These are phyloP conservation scores for Phytophthora pistaciae DNA, from an alignment of 352 stramenopile genomes.

Conservation along the genomic window DNA sequence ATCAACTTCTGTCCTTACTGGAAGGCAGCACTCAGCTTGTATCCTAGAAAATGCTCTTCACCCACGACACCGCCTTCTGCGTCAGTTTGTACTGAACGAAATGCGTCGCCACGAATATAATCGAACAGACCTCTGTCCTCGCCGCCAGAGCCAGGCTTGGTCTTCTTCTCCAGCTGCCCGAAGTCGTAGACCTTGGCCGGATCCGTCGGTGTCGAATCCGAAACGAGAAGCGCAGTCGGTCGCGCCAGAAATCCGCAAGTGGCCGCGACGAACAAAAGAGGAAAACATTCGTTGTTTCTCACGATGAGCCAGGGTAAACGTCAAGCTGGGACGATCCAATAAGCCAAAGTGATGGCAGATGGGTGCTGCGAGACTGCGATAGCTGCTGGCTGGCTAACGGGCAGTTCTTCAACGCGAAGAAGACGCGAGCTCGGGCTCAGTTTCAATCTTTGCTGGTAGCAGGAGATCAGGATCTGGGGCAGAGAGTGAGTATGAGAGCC, in stretches of 20 bases:
- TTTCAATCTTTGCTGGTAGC: conserved; percentile 3
- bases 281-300: no score
- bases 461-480: neutral
- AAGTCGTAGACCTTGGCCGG: neutral
- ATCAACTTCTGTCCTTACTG: no score
- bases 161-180: neutral
- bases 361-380: conserved; percentile 11
- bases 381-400: neutral
- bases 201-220: no score
- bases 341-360: neutral
- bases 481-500: conserved; percentile 21
- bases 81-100: conserved; percentile 8
- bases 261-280: no score
- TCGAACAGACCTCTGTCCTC: neutral
- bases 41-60: neutral
- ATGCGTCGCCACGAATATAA: neutral
- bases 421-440: neutral
- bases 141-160: neutral
- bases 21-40: no score
- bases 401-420: neutral
- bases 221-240: no score
- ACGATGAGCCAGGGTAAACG: neutral
- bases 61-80: conserved; percentile 1
- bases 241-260: no score
- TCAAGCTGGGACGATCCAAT: conserved; percentile 4